Conservation (phyloP, 2,329 filamentous ascomycete species). For the Furcasterigmium furcatum region DNA sequence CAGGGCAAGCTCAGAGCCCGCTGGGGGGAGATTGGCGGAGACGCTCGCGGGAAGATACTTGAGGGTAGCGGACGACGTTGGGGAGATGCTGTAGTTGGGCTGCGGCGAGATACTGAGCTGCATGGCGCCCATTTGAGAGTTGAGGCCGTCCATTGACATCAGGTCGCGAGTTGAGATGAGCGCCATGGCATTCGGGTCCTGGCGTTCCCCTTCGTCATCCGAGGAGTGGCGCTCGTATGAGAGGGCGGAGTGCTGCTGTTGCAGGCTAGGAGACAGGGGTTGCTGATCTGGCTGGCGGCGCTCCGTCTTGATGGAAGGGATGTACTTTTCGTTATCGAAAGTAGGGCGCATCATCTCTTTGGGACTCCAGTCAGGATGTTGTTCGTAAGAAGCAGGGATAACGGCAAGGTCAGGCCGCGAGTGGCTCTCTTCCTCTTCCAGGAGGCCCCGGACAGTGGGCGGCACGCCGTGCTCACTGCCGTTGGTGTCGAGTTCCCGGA, state of each 20-base stretch:
- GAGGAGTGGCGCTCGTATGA: conserved; percentile 33
- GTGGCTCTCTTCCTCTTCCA: conserved; percentile 35
- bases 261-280: conserved; percentile 1
- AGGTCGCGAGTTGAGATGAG: conserved; percentile 54
- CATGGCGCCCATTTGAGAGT: conserved; percentile 35
- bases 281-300: conserved; percentile 28
- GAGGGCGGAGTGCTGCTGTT: conserved; percentile 12
- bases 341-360: conserved; percentile 29
- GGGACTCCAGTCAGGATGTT: conserved; percentile 17
- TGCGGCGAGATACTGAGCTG: conserved; percentile 30
- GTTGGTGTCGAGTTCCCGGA: conserved; percentile 53
- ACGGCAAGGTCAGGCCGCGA: conserved; percentile 8
- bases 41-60: conserved; percentile 30
- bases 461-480: conserved; percentile 37
- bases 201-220: conserved; percentile 29
- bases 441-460: conserved; percentile 49
- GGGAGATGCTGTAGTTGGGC: conserved; percentile 31
- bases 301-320: conserved; percentile 33
- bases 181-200: conserved; percentile 32
- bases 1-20: conserved; percentile 12
- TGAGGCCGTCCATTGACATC: conserved; percentile 41
- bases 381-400: conserved; percentile 3
- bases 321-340: conserved; percentile 37
- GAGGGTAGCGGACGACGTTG: conserved; percentile 24
- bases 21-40: conserved; percentile 16